Evolutionary conservation across 306 rosid genomes (phyloP), one percentile per base, ranked within the genome.

Genomic region (Vigna trinervia): DNA sequence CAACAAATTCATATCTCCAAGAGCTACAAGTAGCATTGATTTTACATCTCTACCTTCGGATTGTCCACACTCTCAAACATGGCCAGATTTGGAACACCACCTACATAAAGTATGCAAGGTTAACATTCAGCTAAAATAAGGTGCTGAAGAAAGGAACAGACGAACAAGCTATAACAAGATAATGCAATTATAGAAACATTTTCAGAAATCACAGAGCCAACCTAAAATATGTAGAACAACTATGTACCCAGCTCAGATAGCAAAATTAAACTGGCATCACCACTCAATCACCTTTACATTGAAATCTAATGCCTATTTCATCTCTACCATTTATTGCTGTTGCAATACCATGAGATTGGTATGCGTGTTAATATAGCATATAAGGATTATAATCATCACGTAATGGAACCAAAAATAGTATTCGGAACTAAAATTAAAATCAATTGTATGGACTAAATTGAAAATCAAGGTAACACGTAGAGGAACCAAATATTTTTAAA

Each of bases 11-110:
- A 57, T 47, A 72, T 50, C 81, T 39, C 39, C 8, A 48, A 63
- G 41, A 80, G 52, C 46, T 69, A 80, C 59, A 41, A 69, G 53
- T 60, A 66, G 76, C 52, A 79, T 48, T 56, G 81, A 64, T 84
- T 66, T 62, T 14, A 52, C 54, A 79, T 69, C 61, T 77, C 80
- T 85, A 93, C 98, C 98, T 93, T 93, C 81, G 68, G 90, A 86
- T 86, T 93, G 84, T 91, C 97, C 68, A 93, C 91, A 4, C 96
- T 91, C 90, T 93, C 87, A 82, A 91, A 88, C 93, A 93, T 80
- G 41, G 89, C 89, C 62, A 93, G 86, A 84, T 89, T 86, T 22
- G 93, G 97, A 39, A 88, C 96, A 72, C 85, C 97, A 73, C 87
- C 98, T 93, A 86, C 85, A 66, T 47, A 70, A 45, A 22, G 47